Evolutionary conservation across 1,284 basidiomycete genomes (phyloP).

Genomic region (Peniophora sp.): DNA sequence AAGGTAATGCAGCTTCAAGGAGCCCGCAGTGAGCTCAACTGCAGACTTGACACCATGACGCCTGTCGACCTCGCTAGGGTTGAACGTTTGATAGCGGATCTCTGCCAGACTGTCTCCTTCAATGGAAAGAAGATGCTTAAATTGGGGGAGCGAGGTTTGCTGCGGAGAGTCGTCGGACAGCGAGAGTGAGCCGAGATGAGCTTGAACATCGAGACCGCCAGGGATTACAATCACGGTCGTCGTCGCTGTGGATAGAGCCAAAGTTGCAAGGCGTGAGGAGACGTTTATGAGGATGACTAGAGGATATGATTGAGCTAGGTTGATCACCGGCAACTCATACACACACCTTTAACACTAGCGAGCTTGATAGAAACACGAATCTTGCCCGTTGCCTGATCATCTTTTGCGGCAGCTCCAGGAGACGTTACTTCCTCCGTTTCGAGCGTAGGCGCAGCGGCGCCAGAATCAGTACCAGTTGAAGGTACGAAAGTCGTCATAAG

Average conservation of each 20-base stretch:
- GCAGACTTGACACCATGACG: constrained; percentile 86
- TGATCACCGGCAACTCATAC: constrained; percentile 1
- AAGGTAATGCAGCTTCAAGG: constrained; percentile 85
- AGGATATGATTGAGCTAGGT: constrained; percentile 5
- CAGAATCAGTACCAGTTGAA: constrained; percentile 17
- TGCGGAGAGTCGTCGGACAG: constrained; percentile 72
- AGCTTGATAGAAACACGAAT: constrained; percentile 83
- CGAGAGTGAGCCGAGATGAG: constrained; percentile 81
- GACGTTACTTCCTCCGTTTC: constrained; percentile 6
- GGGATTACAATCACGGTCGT: constrained; percentile 75
- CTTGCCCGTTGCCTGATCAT: constrained; percentile 19
- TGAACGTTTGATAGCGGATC: constrained; percentile 92
- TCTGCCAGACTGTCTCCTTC: constrained; percentile 95
- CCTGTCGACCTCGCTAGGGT: constrained; percentile 51
- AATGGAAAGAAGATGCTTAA: constrained; percentile 88
- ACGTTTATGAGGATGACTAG: constrained; percentile 83
- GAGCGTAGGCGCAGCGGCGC: constrained; percentile 3
- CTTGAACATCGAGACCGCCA: constrained; percentile 75
- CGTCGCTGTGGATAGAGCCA: constrained; percentile 89
- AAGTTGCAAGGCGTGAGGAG: constrained; percentile 67
- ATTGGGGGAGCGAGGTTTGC: constrained; percentile 53
- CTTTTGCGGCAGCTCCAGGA: too few relatives aligned
- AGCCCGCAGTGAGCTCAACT: constrained; percentile 82
- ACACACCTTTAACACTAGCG: constrained; percentile 74
- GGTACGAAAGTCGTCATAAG: constrained; percentile 95